phyloP scores from a whole-genome alignment of 2,329 filamentous ascomycete genomes.

The Hymenoscyphus scutula region DNA sequence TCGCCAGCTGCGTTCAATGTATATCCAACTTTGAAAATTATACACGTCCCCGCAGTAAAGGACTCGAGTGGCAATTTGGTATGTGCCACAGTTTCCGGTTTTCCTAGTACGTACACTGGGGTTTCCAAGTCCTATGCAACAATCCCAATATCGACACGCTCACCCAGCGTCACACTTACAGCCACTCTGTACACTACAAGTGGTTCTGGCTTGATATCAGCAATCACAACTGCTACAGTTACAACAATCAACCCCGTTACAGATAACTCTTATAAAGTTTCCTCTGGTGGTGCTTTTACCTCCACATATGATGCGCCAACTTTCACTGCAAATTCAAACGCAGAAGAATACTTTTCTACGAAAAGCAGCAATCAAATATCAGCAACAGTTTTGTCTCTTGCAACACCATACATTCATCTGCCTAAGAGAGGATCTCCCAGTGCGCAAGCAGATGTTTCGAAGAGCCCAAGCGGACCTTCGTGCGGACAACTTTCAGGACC shows the following conservation, averaged over 20 bases:
- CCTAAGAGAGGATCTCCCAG: conserved; percentile 9
- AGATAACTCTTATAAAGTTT: neutral
- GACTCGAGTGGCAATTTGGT: conserved; percentile 11
- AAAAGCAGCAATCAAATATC: neutral
- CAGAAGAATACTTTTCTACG: conserved; percentile 14
- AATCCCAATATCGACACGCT: neutral
- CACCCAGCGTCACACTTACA: neutral
- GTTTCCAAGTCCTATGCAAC: neutral
- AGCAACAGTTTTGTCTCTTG: conserved; percentile 6
- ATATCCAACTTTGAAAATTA: conserved; percentile 17
- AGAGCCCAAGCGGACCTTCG: neutral
- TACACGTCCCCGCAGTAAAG: conserved; percentile 14
- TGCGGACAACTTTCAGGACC: conserved; percentile 8
- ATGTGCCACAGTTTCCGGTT: conserved; percentile 13
- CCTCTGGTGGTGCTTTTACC: conserved; percentile 8
- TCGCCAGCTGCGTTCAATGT: conserved; percentile 21
- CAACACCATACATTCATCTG: conserved; percentile 14
- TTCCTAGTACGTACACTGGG: conserved; percentile 3
- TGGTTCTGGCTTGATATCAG: conserved; percentile 2
- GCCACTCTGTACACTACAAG: conserved; percentile 8
- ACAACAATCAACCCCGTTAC: neutral
- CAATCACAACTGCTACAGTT: conserved; percentile 4
- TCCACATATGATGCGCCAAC: conserved; percentile 7
- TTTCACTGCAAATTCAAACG: conserved; percentile 15
- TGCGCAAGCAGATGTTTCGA: neutral